Conservation (phyloP, 345 rosid species). For the Camelina neglecta region DNA sequence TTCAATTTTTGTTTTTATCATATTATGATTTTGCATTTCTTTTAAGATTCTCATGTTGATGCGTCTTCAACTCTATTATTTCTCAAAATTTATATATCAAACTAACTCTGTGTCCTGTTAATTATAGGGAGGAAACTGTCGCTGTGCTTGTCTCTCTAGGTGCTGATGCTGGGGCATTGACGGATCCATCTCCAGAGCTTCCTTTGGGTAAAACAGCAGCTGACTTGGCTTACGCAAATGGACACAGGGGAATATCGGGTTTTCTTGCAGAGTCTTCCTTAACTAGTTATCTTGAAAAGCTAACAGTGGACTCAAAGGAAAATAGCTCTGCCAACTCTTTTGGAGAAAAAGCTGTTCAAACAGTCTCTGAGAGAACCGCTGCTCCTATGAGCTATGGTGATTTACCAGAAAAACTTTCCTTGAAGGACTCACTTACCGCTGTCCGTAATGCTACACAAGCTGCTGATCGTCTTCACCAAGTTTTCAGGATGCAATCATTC, state of each 20-base stretch:
- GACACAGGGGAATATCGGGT: slow-evolving; percentile 93
- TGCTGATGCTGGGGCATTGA: slow-evolving; percentile 69
- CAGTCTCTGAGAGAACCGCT: slow-evolving; percentile 66
- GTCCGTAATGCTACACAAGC: slow-evolving; percentile 95
- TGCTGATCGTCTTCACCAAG: slow-evolving; percentile 80
- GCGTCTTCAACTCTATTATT: neutral
- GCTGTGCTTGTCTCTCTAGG: slow-evolving; percentile 72
- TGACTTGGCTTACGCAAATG: slow-evolving; percentile 85
- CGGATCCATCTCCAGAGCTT: slow-evolving; percentile 88
- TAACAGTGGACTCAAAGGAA: slow-evolving; percentile 63
- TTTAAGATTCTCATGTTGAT: slow-evolving; percentile 12
- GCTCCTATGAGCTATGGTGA: slow-evolving; percentile 62
- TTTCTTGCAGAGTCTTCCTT: slow-evolving; percentile 89
- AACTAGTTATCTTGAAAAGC: slow-evolving; percentile 66
- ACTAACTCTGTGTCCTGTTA: slow-evolving; percentile 27
- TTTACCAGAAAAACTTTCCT: slow-evolving; percentile 61
- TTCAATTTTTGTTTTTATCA: neutral
- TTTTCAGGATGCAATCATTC: slow-evolving; percentile 86
- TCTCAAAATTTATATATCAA: slow-evolving; percentile 4
- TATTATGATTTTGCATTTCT: slow-evolving; percentile 9
- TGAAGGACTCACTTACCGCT: slow-evolving; percentile 89
- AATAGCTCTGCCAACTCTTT: slow-evolving; percentile 44
- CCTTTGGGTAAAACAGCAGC: slow-evolving; percentile 84
- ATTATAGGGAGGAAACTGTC: slow-evolving; percentile 83
- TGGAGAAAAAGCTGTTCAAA: slow-evolving; percentile 59